These are phyloP conservation scores for Parafenestella ontariensis DNA, from an alignment of 2,329 filamentous ascomycete species.

Conservation along the genomic window DNA sequence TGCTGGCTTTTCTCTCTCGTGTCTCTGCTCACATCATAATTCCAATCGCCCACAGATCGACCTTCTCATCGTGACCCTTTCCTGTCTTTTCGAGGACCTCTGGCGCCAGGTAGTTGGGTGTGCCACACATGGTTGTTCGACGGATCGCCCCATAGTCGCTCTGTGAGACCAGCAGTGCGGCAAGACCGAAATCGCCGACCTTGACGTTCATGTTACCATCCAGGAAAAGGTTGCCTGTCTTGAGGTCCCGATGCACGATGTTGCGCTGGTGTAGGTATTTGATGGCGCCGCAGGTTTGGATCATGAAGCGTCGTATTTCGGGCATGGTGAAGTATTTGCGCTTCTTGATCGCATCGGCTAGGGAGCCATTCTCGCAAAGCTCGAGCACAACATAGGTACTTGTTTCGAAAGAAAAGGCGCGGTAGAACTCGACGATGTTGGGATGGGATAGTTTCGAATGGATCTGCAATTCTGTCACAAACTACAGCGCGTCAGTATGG, in stretches of 20 bases:
- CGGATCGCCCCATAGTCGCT: conserved; percentile 82
- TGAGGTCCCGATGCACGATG: conserved; percentile 95
- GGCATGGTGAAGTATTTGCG: conserved; percentile 90
- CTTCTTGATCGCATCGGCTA: conserved; percentile 97
- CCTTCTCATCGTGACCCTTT: conserved; percentile 95
- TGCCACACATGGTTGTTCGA: conserved; percentile 93
- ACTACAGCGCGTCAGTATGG: conserved; percentile 55
- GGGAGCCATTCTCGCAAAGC: conserved; percentile 90
- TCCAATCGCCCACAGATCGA: conserved; percentile 97
- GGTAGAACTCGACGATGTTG: conserved; percentile 94
- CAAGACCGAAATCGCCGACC: conserved; percentile 95
- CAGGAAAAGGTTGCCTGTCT: conserved; percentile 97
- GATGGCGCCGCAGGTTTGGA: conserved; percentile 95
- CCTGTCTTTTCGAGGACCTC: conserved; percentile 95
- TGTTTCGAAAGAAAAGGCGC: conserved; percentile 87
- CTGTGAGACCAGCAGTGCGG: conserved; percentile 88
- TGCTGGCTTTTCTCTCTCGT: background rate
- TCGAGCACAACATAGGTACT: conserved; percentile 95
- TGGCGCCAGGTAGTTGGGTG: conserved; percentile 97
- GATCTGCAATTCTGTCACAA: conserved; percentile 87
- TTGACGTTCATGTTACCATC: conserved; percentile 97
- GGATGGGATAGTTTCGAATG: conserved; percentile 97
- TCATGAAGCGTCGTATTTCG: conserved; percentile 90
- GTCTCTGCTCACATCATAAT: conserved; percentile 79
- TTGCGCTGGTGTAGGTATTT: conserved; percentile 97